These are phyloP conservation scores for Apiotrichum veenhuisii DNA, from an alignment of 1,284 basidiomycete genomes.

Conservation along the genomic window DNA sequence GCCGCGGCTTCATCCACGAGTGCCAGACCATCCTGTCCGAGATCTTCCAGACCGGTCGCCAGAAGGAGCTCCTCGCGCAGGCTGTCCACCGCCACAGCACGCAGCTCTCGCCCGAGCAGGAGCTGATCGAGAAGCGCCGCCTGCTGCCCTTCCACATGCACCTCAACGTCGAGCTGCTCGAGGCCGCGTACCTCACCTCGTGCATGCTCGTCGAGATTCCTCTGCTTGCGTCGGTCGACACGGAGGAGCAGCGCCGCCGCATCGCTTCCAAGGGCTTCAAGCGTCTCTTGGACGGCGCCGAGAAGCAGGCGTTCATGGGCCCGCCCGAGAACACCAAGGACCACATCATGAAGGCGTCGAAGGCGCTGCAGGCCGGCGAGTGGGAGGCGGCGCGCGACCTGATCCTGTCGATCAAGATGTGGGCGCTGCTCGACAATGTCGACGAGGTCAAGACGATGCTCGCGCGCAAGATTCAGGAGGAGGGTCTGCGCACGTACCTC, in stretches of 20 bases:
- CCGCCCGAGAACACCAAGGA: conserved; percentile 98
- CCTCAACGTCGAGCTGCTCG: conserved; percentile 96
- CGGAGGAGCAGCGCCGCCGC: conserved; percentile 87
- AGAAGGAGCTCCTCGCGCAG: conserved; percentile 96
- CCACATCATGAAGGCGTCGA: conserved; percentile 99
- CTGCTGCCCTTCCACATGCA: conserved; percentile 99
- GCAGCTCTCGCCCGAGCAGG: conserved; percentile 82
- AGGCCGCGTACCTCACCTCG: conserved; percentile 94
- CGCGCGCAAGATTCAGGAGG: conserved; percentile 90
- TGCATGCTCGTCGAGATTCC: conserved; percentile 99
- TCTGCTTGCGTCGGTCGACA: conserved; percentile 86
- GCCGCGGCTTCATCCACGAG: conserved; percentile 90
- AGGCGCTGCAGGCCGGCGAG: conserved; percentile 91
- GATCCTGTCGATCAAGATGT: conserved; percentile 94
- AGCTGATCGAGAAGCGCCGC: conserved; percentile 90
- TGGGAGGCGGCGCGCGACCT: conserved; percentile 95
- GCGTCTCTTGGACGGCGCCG: conserved; percentile 91
- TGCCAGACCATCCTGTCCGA: conserved; percentile 89
- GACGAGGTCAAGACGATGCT: conserved; percentile 90
- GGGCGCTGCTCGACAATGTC: conserved; percentile 90
- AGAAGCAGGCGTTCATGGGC: conserved; percentile 95
- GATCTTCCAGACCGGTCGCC: conserved; percentile 91
- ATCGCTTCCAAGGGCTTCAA: conserved; percentile 93
- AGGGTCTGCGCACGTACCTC: conserved; percentile 92
- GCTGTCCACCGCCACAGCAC: conserved; percentile 88